Evolutionary conservation across 257 asterid genomes (phyloP), one percentile per base, ranked within the genome.

Genomic region (Ilex aquifolium): DNA sequence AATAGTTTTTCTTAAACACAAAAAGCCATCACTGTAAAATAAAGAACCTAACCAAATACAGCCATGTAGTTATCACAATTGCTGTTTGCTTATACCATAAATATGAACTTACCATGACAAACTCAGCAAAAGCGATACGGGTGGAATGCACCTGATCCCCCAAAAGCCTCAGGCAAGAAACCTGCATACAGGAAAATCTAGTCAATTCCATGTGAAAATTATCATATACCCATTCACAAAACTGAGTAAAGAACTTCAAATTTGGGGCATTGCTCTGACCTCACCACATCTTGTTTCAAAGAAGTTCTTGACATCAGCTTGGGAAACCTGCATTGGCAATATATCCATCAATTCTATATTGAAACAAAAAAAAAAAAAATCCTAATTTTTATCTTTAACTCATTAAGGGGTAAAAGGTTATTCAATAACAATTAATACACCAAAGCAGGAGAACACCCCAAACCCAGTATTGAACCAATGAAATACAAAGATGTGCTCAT

Each of bases 81-180:
- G 2, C 42, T 36, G 0, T 4, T 36, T 4, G 42, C 42, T 36
- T 7, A 7, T 36, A 7, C 42, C 8, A 36, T 36, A 11, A 57
- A 59, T 31, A 59, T 44, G 56, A n/a, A 51, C 83, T 31, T 77
- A 90, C 97, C 95, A 83, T 79, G 68, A 55, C 65, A 76, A 91
- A 91, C 62, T 91, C 97, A 61, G 88, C 95, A 76, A 91, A 88
- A 69, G 98, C 98, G 69, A 91, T 91, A 55, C 94, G 81, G 29
- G 96, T 88, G 39, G 94, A 80, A 78, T 85, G 98, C 83, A 85
- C 82, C 67, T 91, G 88, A 75, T 91, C 98, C 59, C 96, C 98
- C 82, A 91, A 78, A 71, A 91, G 96, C 94, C 91, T 88, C 76
- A 91, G 80, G 50, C 91, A 90, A 71, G 98, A 91, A 75, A 91